Evolutionary conservation across 208 protist species (phyloP).

Genomic region (Herpetomonas tarakana): DNA sequence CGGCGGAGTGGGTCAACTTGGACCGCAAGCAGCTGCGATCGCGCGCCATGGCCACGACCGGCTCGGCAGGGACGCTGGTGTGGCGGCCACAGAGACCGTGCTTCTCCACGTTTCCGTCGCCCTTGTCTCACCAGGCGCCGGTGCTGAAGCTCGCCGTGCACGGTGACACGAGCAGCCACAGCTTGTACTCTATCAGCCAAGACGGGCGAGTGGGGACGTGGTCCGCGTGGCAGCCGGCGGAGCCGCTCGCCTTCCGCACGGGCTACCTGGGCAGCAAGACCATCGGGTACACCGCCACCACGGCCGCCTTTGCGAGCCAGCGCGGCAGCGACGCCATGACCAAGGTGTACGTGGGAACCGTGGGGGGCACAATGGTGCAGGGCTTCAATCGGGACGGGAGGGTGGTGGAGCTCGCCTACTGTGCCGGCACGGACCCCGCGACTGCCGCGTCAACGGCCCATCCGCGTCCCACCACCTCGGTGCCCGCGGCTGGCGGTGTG

Average conservation of each 20-base stretch:
- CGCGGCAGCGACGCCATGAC: constrained; percentile 57
- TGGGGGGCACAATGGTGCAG: constrained; percentile 43
- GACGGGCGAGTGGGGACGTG: constrained; percentile 73
- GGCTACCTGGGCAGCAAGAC: constrained; percentile 36
- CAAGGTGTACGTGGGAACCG: constrained; percentile 61
- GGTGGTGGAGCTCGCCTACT: constrained; percentile 38
- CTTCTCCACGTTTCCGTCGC: constrained; percentile 60
- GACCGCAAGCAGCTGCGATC: constrained; percentile 26
- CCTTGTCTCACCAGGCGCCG: constrained; percentile 46
- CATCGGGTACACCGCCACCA: constrained; percentile 39
- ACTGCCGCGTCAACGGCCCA: not conserved
- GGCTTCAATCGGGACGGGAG: constrained; percentile 46
- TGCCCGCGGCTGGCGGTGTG: no score
- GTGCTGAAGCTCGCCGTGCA: constrained; percentile 55
- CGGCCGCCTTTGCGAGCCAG: constrained; percentile 41
- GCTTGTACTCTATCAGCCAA: constrained; percentile 65
- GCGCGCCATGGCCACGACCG: constrained; percentile 35
- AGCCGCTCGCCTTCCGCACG: constrained; percentile 37
- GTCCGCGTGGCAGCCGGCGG: constrained; percentile 28
- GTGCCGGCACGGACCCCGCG: not conserved
- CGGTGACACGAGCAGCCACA: constrained; percentile 56
- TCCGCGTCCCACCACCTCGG: not conserved
- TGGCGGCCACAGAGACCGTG: constrained; percentile 28
- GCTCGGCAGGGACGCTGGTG: constrained; percentile 29
- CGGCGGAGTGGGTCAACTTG: constrained; percentile 20